These are phyloP conservation scores for Phyllosticta capitalensis DNA, from an alignment of 2,329 filamentous ascomycete genomes.

Conservation along the genomic window DNA sequence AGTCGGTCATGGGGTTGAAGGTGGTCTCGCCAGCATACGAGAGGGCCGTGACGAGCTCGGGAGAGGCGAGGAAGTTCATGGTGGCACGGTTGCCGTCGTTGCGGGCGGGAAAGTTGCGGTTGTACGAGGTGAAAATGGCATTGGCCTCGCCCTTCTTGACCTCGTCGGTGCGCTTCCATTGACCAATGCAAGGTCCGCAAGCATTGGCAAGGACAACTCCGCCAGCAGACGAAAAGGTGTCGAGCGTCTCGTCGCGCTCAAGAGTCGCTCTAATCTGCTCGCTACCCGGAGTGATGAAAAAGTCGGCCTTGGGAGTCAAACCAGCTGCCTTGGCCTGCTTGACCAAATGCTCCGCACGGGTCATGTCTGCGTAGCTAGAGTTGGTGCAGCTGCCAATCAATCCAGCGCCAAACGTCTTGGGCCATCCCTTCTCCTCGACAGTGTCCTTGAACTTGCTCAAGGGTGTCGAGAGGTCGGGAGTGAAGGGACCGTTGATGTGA, in stretches of 20 bases:
- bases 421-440: slow-evolving; percentile 80
- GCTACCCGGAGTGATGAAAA: slow-evolving; percentile 93
- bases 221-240: slow-evolving; percentile 77
- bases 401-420: slow-evolving; percentile 79
- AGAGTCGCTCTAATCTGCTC: slow-evolving; percentile 95
- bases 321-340: slow-evolving; percentile 87
- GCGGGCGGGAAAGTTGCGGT: slow-evolving; percentile 93
- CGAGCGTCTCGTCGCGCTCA: slow-evolving; percentile 76
- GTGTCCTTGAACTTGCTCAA: slow-evolving; percentile 81
- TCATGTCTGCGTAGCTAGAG: slow-evolving; percentile 98
- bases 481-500: slow-evolving; percentile 95
- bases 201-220: slow-evolving; percentile 89
- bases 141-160: slow-evolving; percentile 78
- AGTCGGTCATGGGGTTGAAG: slow-evolving; percentile 92
- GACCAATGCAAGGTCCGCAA: slow-evolving; percentile 83
- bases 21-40: slow-evolving; percentile 84
- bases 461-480: slow-evolving; percentile 87
- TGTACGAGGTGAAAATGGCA: slow-evolving; percentile 94
- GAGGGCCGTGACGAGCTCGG: slow-evolving; percentile 94
- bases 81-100: slow-evolving; percentile 95
- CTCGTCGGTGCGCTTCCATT: slow-evolving; percentile 88
- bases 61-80: slow-evolving; percentile 98
- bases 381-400: slow-evolving; percentile 98
- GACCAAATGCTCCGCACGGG: slow-evolving; percentile 77
- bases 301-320: slow-evolving; percentile 77